Conservation (phyloP, 495 filamentous ascomycete species). For the Penicillium subrubescens region DNA sequence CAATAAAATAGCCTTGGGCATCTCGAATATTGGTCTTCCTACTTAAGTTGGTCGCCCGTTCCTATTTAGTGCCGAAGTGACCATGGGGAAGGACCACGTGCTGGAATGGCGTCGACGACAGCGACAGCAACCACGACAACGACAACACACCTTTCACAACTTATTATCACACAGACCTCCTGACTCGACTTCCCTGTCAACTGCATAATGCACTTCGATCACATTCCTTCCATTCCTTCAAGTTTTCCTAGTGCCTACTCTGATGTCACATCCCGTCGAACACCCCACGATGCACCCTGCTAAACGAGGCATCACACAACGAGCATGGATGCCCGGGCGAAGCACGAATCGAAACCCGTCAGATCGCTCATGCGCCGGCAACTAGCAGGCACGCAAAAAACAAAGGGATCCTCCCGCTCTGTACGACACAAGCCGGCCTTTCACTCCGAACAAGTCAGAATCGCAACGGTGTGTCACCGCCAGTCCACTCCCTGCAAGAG, state of each 20-base stretch:
- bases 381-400: constrained; percentile 23
- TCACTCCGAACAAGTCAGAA: constrained; percentile 9
- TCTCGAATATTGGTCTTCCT: neutral
- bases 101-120: neutral
- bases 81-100: neutral
- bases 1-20: neutral
- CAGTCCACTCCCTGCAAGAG: constrained; percentile 1
- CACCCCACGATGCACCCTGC: neutral
- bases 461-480: constrained; percentile 19
- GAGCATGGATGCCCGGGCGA: constrained; percentile 9
- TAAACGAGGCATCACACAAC: neutral
- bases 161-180: neutral
- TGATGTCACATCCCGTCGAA: constrained; percentile 1
- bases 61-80: neutral
- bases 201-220: neutral
- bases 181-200: neutral
- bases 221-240: neutral
- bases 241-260: neutral
- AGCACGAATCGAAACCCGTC: constrained; percentile 9
- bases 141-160: neutral
- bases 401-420: constrained; percentile 25
- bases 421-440: constrained; percentile 6
- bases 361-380: constrained; percentile 22
- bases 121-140: neutral
- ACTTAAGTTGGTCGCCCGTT: neutral